Evolutionary conservation across 441 rosid species (phyloP).

Genomic region (Arabidopsis lyrata): DNA sequence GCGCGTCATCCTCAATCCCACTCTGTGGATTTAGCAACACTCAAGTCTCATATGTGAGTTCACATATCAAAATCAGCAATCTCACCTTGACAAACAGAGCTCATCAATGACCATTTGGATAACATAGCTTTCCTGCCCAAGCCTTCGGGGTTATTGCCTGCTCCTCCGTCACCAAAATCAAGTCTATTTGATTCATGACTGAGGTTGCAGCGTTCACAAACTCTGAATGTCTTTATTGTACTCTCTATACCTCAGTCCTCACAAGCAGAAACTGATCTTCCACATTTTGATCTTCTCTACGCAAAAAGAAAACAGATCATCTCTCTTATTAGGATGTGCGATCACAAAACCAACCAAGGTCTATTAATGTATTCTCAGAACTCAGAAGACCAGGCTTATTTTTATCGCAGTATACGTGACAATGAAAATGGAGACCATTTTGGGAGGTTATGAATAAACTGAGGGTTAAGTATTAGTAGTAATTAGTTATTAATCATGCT

Average conservation of each 20-base stretch:
- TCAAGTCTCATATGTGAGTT: background rate
- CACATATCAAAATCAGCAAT: conserved; percentile 7
- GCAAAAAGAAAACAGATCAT: no score
- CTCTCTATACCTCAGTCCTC: no score
- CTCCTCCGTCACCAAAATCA: background rate
- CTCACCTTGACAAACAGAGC: background rate
- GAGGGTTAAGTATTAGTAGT: background rate
- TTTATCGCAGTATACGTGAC: background rate
- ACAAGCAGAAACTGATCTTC: no score
- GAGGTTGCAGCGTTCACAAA: background rate
- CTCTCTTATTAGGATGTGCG: background rate
- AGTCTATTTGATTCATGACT: background rate
- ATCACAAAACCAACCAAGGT: background rate
- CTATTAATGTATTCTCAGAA: background rate
- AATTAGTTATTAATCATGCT: background rate
- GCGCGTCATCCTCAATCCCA: no score
- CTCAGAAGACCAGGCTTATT: background rate
- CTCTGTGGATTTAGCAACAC: no score
- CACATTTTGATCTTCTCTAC: no score
- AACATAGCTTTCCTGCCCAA: background rate
- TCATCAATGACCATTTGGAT: background rate
- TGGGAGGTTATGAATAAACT: background rate
- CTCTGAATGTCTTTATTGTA: background rate
- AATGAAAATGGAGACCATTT: background rate
- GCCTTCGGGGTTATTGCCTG: background rate